These are phyloP conservation scores for Flaveria brownii DNA, from an alignment of 129 eudicot species.

Conservation along the genomic window DNA sequence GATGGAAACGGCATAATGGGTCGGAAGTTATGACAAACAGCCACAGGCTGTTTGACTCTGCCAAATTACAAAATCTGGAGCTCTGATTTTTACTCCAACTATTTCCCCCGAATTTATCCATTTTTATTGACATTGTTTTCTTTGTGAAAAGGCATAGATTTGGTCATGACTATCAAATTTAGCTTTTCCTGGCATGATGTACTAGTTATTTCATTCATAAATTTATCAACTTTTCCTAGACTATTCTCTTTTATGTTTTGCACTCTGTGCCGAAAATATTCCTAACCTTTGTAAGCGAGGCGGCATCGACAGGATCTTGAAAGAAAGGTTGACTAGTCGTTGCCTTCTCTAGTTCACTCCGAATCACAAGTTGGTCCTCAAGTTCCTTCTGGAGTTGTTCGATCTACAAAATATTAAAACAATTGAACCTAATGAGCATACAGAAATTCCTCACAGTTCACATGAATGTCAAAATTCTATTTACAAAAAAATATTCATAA, in stretches of 20 bases:
- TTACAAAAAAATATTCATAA: background rate
- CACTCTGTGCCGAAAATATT: background rate
- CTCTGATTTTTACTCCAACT: background rate
- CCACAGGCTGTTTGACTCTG: too few relatives aligned
- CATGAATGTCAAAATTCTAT: background rate
- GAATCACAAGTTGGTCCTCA: constrained; percentile 48
- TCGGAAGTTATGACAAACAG: too few relatives aligned
- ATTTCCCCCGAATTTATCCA: background rate
- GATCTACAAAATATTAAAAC: constrained; percentile 37
- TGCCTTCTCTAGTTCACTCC: constrained; percentile 58
- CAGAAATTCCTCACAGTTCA: background rate
- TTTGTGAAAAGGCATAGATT: too few relatives aligned
- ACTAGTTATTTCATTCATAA: background rate
- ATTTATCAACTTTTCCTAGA: background rate
- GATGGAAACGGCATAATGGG: background rate
- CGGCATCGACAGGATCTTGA: constrained; percentile 38
- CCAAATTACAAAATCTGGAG: too few relatives aligned
- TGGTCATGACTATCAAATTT: too few relatives aligned
- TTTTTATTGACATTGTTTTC: background rate
- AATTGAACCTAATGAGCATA: constrained; percentile 1
- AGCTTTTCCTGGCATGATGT: background rate
- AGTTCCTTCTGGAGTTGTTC: constrained; percentile 61
- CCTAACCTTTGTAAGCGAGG: constrained; percentile 47
- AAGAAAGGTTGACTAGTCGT: constrained; percentile 37
- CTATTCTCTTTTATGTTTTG: too few relatives aligned